Percentiles rank a stretch among this genome's conserved stretches.
Conservation (phyloP, 495 filamentous ascomycete species). For the Sphaerosporella brunnea region DNA sequence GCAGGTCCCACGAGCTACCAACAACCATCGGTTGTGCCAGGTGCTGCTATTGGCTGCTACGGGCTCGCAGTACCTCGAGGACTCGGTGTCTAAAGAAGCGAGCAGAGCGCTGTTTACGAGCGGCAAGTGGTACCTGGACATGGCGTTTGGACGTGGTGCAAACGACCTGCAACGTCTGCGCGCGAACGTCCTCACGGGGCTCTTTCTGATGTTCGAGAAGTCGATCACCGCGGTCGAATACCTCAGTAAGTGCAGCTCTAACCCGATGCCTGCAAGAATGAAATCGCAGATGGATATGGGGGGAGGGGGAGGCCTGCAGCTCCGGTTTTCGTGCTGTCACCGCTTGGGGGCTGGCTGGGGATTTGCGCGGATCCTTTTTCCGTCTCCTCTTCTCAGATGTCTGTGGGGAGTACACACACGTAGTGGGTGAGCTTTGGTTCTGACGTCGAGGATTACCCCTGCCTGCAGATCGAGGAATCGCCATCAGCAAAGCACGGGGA, state of each 20-base stretch:
- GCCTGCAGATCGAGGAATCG: slow-evolving; percentile 18
- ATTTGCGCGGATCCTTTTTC: background rate
- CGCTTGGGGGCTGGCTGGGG: too few relatives aligned
- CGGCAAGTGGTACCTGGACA: slow-evolving; percentile 23
- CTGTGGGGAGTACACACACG: too few relatives aligned
- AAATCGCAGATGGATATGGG: too few relatives aligned
- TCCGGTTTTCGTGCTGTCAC: too few relatives aligned
- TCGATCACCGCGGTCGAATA: slow-evolving; percentile 14
- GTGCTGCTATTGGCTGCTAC: slow-evolving; percentile 16
- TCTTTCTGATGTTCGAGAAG: slow-evolving; percentile 20
- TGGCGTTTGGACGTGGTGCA: slow-evolving; percentile 9
- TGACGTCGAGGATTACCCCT: too few relatives aligned
- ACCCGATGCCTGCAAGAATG: too few relatives aligned
- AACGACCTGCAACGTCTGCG: slow-evolving; percentile 14
- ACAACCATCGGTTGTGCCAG: slow-evolving; percentile 12
- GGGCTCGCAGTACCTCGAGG: slow-evolving; percentile 17
- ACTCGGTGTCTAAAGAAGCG: slow-evolving; percentile 5
- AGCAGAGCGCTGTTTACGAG: slow-evolving; percentile 17
- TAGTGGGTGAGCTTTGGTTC: too few relatives aligned
- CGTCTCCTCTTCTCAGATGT: too few relatives aligned
- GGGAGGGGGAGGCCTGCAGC: too few relatives aligned
- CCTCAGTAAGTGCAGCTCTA: slow-evolving; percentile 9
- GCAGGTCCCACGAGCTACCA: slow-evolving; percentile 1
- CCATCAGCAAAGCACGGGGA: slow-evolving; percentile 10
- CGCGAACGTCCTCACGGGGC: slow-evolving; percentile 15